Percentiles rank a stretch among this genome's conserved stretches.
Evolutionary conservation across 768 basidiomycete species (phyloP).

Genomic region (Mycena vulgaris): DNA sequence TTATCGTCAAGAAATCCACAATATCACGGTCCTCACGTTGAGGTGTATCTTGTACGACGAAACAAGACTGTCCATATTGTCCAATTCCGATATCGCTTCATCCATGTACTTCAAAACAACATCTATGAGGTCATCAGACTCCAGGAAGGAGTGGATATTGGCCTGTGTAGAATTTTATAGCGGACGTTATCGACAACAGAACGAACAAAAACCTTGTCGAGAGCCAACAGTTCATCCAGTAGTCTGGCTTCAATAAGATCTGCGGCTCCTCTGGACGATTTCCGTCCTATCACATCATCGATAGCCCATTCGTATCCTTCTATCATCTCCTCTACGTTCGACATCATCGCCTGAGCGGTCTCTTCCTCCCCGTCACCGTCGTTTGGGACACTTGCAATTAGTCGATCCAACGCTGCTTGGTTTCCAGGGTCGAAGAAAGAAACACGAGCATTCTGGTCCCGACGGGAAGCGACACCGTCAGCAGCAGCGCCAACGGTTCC

Average conservation of each 20-base stretch:
- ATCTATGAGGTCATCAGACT: slow-evolving; percentile 92
- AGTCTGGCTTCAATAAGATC: slow-evolving; percentile 94
- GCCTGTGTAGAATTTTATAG: slow-evolving; percentile 68
- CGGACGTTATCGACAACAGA: slow-evolving; percentile 16
- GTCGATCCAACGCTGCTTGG: slow-evolving; percentile 79
- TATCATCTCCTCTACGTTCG: slow-evolving; percentile 98
- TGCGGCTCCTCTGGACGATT: slow-evolving; percentile 79
- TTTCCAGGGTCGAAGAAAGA: slow-evolving; percentile 89
- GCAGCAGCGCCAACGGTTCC: slow-evolving; percentile 40
- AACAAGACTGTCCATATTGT: slow-evolving; percentile 90
- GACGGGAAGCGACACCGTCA: slow-evolving; percentile 59
- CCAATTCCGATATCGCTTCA: slow-evolving; percentile 89
- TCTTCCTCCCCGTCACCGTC: slow-evolving; percentile 79
- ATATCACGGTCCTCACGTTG: slow-evolving; percentile 71
- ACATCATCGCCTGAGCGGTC: slow-evolving; percentile 84
- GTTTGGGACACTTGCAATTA: slow-evolving; percentile 68
- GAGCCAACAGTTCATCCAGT: slow-evolving; percentile 89
- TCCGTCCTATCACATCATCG: slow-evolving; percentile 79
- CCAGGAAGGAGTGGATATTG: slow-evolving; percentile 97
- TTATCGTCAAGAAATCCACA: neutral
- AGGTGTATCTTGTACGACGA: slow-evolving; percentile 97
- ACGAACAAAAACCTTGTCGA: slow-evolving; percentile 82
- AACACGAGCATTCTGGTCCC: slow-evolving; percentile 79
- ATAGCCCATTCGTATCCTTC: slow-evolving; percentile 99
- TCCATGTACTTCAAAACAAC: slow-evolving; percentile 92